phyloP scores from a whole-genome alignment of 306 rosid species.

The Cyamopsis tetragonoloba region DNA sequence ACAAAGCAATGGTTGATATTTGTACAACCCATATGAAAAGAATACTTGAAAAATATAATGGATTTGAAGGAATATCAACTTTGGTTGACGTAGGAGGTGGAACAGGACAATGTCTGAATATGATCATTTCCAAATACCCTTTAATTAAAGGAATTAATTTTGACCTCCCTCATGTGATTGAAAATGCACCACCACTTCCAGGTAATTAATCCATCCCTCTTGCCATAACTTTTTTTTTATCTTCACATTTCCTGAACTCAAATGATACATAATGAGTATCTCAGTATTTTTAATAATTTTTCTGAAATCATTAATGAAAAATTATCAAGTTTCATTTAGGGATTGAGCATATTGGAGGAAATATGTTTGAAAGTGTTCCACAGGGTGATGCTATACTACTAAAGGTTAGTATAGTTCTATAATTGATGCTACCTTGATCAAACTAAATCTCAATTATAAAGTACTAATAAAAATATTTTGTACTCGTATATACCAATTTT shows the following conservation, averaged over 20 bases:
- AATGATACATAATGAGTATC: background rate
- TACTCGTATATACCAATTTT: background rate
- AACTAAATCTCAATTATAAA: background rate
- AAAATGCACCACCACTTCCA: conserved; percentile 12
- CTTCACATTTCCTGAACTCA: background rate
- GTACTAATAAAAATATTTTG: background rate
- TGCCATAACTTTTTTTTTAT: background rate
- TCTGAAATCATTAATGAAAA: background rate
- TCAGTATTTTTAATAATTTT: background rate
- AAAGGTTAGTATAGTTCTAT: conserved; percentile 21
- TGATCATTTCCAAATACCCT: conserved; percentile 31
- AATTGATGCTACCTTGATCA: background rate
- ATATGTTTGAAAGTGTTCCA: conserved; percentile 28
- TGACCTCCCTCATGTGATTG: conserved; percentile 41
- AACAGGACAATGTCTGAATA: conserved; percentile 23
- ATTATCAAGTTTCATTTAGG: conserved; percentile 1
- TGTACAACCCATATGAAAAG: conserved; percentile 1
- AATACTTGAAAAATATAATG: conserved; percentile 26
- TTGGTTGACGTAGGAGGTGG: conserved; percentile 47
- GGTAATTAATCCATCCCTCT: conserved; percentile 15
- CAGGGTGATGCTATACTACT: conserved; percentile 34
- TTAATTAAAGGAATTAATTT: conserved; percentile 36
- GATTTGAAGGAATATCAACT: conserved; percentile 32
- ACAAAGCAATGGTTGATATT: conserved; percentile 15
- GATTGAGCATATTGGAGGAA: conserved; percentile 31